Evolutionary conservation across 2,329 filamentous ascomycete genomes (phyloP).

Genomic region (Reticulascus tulasneorum): DNA sequence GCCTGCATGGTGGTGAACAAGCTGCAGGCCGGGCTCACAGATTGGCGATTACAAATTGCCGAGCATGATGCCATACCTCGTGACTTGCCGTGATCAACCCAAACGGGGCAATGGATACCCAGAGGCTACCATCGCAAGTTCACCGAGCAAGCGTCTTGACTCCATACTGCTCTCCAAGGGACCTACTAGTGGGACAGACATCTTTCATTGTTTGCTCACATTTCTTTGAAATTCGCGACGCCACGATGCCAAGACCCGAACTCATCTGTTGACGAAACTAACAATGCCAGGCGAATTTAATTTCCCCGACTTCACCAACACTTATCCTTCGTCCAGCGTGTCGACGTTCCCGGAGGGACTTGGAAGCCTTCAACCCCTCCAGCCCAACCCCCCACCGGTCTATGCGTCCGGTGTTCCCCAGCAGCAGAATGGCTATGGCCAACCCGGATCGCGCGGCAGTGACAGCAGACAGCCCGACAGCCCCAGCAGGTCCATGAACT

Average conservation of each 20-base stretch:
- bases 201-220: no score
- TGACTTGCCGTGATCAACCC: conserved; percentile 38
- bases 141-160: no score
- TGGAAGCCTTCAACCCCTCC: conserved; percentile 44
- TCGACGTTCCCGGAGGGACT: conserved; percentile 36
- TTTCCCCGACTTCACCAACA: conserved; percentile 50
- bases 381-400: conserved; percentile 45
- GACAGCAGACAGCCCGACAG: conserved; percentile 46
- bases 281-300: conserved; percentile 55
- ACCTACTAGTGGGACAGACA: no score
- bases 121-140: no score
- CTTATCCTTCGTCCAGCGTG: conserved; percentile 30
- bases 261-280: conserved; percentile 15
- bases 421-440: conserved; percentile 23
- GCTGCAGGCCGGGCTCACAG: conserved; percentile 18
- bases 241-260: conserved; percentile 15
- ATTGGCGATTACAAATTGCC: conserved; percentile 39
- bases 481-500: conserved; percentile 40
- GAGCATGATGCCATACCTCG: conserved; percentile 59
- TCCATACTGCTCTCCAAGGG: no score
- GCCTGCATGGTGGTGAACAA: conserved; percentile 15
- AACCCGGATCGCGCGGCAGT: conserved; percentile 21
- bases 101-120: conserved; percentile 15
- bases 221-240: no score
- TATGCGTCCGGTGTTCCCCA: conserved; percentile 37